A percentile compares a stretch with the other conserved stretches of the same genome.
These are phyloP conservation scores for Gossypium bickii DNA, from an alignment of 345 rosid species.

Conservation along the genomic window DNA sequence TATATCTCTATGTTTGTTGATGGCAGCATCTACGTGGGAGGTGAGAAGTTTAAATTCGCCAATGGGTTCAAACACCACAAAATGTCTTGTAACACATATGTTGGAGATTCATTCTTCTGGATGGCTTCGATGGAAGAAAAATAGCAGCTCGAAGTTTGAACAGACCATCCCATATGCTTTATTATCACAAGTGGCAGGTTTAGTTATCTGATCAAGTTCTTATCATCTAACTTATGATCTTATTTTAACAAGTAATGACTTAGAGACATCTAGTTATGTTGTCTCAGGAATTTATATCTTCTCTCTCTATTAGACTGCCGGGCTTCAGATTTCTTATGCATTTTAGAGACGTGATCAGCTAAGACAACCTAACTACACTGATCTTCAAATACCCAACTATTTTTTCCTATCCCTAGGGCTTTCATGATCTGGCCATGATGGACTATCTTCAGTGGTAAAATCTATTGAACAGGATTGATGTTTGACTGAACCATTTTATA, in stretches of 20 bases:
- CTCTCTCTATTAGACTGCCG: not conserved
- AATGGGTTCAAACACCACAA: slow-evolving; percentile 50
- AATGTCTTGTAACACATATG: slow-evolving; percentile 78
- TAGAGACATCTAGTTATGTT: slow-evolving; percentile 8
- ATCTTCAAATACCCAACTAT: not conserved
- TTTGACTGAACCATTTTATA: slow-evolving; percentile 5
- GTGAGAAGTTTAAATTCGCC: slow-evolving; percentile 57
- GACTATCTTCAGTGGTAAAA: not conserved
- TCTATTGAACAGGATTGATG: not conserved
- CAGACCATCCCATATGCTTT: slow-evolving; percentile 72
- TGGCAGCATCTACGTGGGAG: slow-evolving; percentile 94
- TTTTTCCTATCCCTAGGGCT: not conserved
- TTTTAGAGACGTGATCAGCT: slow-evolving; percentile 7
- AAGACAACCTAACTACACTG: slow-evolving; percentile 7
- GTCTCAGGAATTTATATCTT: slow-evolving; percentile 9
- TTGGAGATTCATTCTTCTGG: slow-evolving; percentile 70
- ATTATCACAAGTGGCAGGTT: slow-evolving; percentile 86
- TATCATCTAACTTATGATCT: not conserved
- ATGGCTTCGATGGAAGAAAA: slow-evolving; percentile 80
- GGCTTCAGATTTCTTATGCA: slow-evolving; percentile 1
- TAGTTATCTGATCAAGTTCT: slow-evolving; percentile 12
- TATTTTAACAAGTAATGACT: not conserved
- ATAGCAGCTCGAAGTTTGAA: slow-evolving; percentile 72
- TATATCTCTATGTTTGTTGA: slow-evolving; percentile 17
- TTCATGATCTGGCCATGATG: not conserved